phyloP scores from a whole-genome alignment of 108 stramenopile species.

The Conticribra weissflogii region DNA sequence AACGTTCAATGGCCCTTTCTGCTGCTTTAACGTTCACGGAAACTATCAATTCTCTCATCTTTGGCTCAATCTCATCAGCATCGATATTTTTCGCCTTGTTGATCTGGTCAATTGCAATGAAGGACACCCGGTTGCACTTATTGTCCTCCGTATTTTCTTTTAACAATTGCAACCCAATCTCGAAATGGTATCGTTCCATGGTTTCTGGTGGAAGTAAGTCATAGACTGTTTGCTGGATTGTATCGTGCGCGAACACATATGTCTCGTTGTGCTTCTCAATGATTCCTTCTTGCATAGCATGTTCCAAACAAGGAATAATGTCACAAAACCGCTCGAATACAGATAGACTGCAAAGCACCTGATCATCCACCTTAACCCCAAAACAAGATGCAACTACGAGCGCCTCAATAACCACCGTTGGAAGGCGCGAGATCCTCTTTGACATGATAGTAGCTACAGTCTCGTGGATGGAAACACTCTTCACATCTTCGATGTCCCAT shows the following conservation, averaged over 20 bases:
- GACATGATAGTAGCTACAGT: no score
- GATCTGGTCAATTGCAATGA: constrained; percentile 21
- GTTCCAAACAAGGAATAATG: no score
- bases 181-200: constrained; percentile 4
- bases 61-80: not conserved
- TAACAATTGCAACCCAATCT: constrained; percentile 6
- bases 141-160: not conserved
- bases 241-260: not conserved
- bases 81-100: constrained; percentile 14
- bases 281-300: no score
- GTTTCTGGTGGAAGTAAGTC: not conserved
- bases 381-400: no score
- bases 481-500: no score
- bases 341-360: no score
- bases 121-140: not conserved
- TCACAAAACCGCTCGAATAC: no score
- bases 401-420: no score
- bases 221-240: not conserved
- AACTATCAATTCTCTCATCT: not conserved
- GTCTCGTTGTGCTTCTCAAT: no score
- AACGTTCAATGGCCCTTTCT: not conserved
- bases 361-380: no score
- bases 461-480: no score
- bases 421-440: no score
- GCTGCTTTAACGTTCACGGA: constrained; percentile 17